Conservation (phyloP, 106 monocot genomes). For the Gastrodia elata region DNA sequence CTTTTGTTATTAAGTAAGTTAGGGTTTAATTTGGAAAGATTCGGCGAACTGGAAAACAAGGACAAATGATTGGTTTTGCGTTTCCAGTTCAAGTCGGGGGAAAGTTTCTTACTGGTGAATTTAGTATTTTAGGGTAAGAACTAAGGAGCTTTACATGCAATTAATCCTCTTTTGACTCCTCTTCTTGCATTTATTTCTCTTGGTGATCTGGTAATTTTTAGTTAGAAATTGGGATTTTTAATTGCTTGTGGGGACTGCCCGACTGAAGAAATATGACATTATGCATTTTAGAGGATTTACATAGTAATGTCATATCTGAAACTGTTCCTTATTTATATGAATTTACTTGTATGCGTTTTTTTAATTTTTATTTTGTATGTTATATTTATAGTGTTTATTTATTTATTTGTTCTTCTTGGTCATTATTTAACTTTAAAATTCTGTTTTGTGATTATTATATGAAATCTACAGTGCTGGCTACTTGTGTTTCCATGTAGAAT, state of each 20-base stretch:
- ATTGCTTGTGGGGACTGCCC: neutral
- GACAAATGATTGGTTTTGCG: neutral
- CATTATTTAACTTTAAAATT: no score
- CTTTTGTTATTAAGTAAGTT: neutral
- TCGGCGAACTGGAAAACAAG: neutral
- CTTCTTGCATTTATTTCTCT: neutral
- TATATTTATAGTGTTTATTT: neutral
- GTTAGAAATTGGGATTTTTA: neutral
- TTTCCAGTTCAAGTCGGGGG: neutral
- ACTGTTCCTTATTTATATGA: neutral
- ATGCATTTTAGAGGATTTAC: neutral
- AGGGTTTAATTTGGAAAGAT: neutral
- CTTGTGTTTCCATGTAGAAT: no score
- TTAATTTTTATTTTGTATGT: no score
- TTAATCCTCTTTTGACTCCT: no score
- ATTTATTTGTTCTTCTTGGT: neutral
- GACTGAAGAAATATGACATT: neutral
- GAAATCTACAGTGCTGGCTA: no score
- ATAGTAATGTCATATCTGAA: neutral
- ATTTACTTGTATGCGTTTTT: neutral
- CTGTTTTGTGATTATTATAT: no score
- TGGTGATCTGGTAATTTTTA: neutral
- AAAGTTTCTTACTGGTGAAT: neutral
- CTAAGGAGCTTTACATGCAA: no score
- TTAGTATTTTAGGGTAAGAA: neutral